Base-by-base conservation (phyloP, 495 filamentous ascomycete species). In the Xylaria intraflava region DNA sequence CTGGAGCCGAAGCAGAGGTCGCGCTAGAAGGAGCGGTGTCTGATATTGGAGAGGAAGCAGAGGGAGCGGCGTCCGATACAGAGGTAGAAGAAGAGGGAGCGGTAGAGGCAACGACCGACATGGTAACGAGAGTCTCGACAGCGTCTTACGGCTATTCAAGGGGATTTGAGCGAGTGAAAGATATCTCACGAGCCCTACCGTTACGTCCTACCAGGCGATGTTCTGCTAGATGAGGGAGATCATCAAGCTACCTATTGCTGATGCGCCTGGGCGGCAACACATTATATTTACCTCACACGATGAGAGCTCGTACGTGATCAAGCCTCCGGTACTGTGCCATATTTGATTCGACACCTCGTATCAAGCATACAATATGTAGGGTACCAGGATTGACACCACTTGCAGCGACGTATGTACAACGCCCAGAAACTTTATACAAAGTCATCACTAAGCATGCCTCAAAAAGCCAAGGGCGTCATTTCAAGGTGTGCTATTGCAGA, bases 401-500 rank as follows among this genome's bases (percentile, higher is more conserved):
- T 38, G n/a, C 35, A 14, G 16, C 16, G 3, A 4, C 2, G 16
- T n/a, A 16, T 19, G 35, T n/a, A n/a, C n/a, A n/a, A n/a, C 31
- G 12, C 35, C n/a, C 35, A 19, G 16, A 38, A 38, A 38, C 35
- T 38, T 19, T 17, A 38, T 38, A n/a, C 17, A n/a, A 38, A 16
- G 35, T 19, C n/a, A 17, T 17, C 2, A 3, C 31, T 33, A 6
- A 12, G 31, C 31, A 33, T 33, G 5, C 31, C 31, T 11, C 31
- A 33, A 11, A 6, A 35, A 35, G 12, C 3, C 12, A 12, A 20
- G 14, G 8, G 8, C 17, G n/a, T 30, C 23, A 40, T 20, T 20
- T 41, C 33, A 50, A 50, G 47, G 35, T 40, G 47, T 30, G 16
- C n/a, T 40, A 6, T 12, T 50, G 36, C 47, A 40, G 47, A 35